Base-by-base conservation (phyloP, 1,284 basidiomycete species). In the Leccinum pachyderme region DNA sequence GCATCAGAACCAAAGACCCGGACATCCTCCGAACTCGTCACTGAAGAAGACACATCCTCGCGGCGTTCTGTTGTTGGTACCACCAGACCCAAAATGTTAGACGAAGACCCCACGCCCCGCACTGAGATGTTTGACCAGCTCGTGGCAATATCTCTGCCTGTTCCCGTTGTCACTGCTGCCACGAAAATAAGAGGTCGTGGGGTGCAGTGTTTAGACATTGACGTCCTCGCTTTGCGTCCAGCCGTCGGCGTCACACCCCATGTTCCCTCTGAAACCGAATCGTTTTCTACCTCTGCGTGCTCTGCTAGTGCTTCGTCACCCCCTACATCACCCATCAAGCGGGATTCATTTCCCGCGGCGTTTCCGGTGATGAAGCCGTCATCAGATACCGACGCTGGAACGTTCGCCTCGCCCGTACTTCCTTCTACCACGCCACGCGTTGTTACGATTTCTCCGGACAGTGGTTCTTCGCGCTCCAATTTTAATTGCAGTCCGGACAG, bases 91-190 rank as follows among this genome's bases (percentile, higher is more conserved):
- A 49, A 50, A 37, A 51, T 48, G 5, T 41, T 31, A 5, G 60
- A 69, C 12, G 58, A 70, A 18, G 59, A 71, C 52, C 67, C 57
- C 18, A 72, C 71, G 6, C 69, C 66, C 2, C 56, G 57, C 18
- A 56, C 59, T 9, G 39, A 57, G 13, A 61, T 64, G 0, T 71
- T 68, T 43, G 52, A 53, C 25, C 33, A 53, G n/a, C 43, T 12
- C 8, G 31, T 35, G 32, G 25, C 49, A 9, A 2, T 33, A 3
- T 13, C 43, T 7, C 13, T 8, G 2, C 18, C 47, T 4, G 22
- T 18, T 39, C 18, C 18, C 0, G 4, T 11, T 31, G 5, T 31
- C 29, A 31, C 11, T 31, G 37, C 18, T 39, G 11, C 37, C 12
- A 22, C 18, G 37, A 18, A 11, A 18, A 39, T 0, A 11, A 39